These are phyloP conservation scores for Penicillium pulvis DNA, from an alignment of 495 filamentous ascomycete species.

Conservation along the genomic window DNA sequence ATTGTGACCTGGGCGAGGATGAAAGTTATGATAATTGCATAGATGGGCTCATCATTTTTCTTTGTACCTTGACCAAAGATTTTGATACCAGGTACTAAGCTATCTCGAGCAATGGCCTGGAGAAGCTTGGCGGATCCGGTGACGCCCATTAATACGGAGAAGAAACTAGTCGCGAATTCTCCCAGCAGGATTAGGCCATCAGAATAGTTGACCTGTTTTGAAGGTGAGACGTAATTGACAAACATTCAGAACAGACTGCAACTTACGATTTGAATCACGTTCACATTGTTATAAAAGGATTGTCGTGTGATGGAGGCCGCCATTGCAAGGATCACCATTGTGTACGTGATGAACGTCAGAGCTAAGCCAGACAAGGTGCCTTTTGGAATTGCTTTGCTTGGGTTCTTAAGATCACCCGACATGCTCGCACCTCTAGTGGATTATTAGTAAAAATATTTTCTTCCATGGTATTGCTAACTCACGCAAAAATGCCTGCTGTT, in stretches of 20 bases:
- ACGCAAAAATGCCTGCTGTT: slow-evolving; percentile 72
- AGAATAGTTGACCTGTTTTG: slow-evolving; percentile 65
- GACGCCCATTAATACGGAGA: slow-evolving; percentile 84
- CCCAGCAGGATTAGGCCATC: slow-evolving; percentile 73
- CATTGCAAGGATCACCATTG: slow-evolving; percentile 77
- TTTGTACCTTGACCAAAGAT: slow-evolving; percentile 77
- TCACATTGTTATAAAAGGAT: slow-evolving; percentile 73
- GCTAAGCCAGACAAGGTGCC: slow-evolving; percentile 77
- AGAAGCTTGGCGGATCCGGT: slow-evolving; percentile 87
- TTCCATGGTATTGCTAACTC: slow-evolving; percentile 26
- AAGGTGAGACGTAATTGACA: slow-evolving; percentile 14
- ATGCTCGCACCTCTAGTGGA: slow-evolving; percentile 72
- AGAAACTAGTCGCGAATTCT: slow-evolving; percentile 80
- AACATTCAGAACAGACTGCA: neutral
- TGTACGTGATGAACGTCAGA: slow-evolving; percentile 75
- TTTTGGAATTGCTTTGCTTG: slow-evolving; percentile 80
- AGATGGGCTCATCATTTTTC: slow-evolving; percentile 72
- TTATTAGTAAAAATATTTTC: slow-evolving; percentile 25
- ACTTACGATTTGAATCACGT: slow-evolving; percentile 73
- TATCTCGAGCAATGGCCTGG: slow-evolving; percentile 81
- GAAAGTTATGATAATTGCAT: slow-evolving; percentile 78
- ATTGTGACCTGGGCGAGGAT: slow-evolving; percentile 77
- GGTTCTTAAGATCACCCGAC: slow-evolving; percentile 83
- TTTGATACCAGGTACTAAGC: slow-evolving; percentile 72
- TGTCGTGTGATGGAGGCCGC: slow-evolving; percentile 73